Evolutionary conservation across 148 eudicot genomes (phyloP).

Genomic region (Persicaria maculosa): DNA sequence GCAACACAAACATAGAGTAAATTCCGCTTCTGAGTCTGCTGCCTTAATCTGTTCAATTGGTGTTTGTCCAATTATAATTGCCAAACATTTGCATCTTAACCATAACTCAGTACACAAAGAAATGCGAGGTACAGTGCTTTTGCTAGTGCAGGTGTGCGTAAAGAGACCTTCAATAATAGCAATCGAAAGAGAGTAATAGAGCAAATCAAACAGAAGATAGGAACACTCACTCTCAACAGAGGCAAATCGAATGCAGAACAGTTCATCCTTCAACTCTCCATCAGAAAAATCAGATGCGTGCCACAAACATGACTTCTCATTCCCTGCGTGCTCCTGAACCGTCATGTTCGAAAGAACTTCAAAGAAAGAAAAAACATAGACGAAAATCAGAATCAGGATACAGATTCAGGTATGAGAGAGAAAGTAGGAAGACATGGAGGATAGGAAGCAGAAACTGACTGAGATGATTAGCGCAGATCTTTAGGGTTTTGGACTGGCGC

Average conservation of each 20-base stretch:
- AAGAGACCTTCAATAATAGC: neutral
- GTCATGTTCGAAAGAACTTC: conserved; percentile 23
- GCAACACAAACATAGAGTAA: neutral
- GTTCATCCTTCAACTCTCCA: conserved; percentile 21
- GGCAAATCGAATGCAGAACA: conserved; percentile 25
- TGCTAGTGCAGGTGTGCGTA: neutral
- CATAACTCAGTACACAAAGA: neutral
- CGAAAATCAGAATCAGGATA: neutral
- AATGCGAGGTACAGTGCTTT: neutral
- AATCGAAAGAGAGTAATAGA: neutral
- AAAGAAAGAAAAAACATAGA: neutral
- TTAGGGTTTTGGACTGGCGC: conserved; percentile 24
- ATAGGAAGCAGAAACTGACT: conserved; percentile 13
- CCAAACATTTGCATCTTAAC: neutral
- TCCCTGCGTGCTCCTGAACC: conserved; percentile 32
- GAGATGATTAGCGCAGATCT: conserved; percentile 29
- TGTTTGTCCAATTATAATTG: neutral
- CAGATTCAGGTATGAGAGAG: neutral
- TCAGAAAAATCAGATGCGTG: conserved; percentile 28
- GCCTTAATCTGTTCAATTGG: neutral
- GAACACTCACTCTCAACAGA: conserved; percentile 12
- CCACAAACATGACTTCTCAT: conserved; percentile 29
- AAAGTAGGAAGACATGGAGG: neutral
- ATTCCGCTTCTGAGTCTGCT: neutral
- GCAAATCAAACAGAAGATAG: neutral